Percentiles rank a stretch among this genome's conserved stretches.
phyloP scores from a whole-genome alignment of 441 rosid genomes.

The Manihot esculenta region DNA sequence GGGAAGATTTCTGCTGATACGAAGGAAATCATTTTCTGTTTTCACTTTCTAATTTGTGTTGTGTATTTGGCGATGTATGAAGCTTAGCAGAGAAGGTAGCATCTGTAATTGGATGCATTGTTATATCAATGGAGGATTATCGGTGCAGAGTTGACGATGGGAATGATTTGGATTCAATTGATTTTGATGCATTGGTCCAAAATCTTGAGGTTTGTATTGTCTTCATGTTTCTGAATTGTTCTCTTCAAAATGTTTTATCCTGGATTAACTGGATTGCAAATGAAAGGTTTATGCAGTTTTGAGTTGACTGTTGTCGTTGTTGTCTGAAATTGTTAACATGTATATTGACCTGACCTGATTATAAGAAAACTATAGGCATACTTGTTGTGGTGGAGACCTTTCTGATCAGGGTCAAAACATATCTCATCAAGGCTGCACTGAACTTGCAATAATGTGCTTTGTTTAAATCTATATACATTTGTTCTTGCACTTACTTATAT shows the following conservation, averaged over 20 bases:
- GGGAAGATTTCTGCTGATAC: neutral
- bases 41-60: constrained; percentile 18
- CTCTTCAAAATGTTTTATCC: neutral
- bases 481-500: constrained; percentile 13
- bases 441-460: neutral
- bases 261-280: constrained; percentile 14
- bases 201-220: constrained; percentile 72
- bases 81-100: constrained; percentile 99
- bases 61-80: constrained; percentile 35
- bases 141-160: constrained; percentile 76
- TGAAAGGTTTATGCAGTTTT: neutral
- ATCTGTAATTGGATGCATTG: constrained; percentile 90
- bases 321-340: too few relatives aligned
- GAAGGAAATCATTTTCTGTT: constrained; percentile 4
- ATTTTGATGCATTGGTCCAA: constrained; percentile 75
- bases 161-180: constrained; percentile 80
- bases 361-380: too few relatives aligned
- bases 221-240: neutral
- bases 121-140: constrained; percentile 95
- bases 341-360: too few relatives aligned
- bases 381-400: too few relatives aligned
- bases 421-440: neutral
- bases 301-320: neutral
- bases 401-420: too few relatives aligned
- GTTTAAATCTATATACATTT: neutral